These are phyloP conservation scores for Xerophyta viscosa DNA, from an alignment of 106 monocot genomes.

Conservation along the genomic window DNA sequence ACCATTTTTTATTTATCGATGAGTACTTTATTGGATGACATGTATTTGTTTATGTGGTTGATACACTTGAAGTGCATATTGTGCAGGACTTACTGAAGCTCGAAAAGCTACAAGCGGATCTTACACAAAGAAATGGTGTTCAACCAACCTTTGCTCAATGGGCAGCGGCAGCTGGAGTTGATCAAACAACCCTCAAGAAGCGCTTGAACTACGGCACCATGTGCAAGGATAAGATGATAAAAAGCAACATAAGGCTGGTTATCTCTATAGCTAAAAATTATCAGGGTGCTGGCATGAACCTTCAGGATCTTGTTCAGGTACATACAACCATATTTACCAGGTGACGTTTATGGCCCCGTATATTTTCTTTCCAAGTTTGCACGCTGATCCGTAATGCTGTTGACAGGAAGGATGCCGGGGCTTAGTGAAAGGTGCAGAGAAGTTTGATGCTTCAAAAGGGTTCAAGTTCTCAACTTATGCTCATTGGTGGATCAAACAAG, in stretches of 20 bases:
- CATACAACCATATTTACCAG: not conserved
- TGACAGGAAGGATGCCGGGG: slow-evolving; percentile 89
- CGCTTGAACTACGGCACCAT: slow-evolving; percentile 50
- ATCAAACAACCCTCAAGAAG: slow-evolving; percentile 57
- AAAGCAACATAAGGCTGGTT: slow-evolving; percentile 91
- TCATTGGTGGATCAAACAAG: slow-evolving; percentile 98
- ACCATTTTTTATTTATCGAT: too few species aligned
- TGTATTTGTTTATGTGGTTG: too few species aligned
- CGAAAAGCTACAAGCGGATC: slow-evolving; percentile 60
- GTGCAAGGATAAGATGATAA: slow-evolving; percentile 95
- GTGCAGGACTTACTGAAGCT: slow-evolving; percentile 54
- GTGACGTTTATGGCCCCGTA: not conserved
- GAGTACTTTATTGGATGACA: too few species aligned
- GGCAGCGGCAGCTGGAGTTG: slow-evolving; percentile 67
- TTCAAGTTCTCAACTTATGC: slow-evolving; percentile 98
- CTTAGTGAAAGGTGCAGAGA: slow-evolving; percentile 80
- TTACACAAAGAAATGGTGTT: slow-evolving; percentile 48
- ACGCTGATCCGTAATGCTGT: slow-evolving; percentile 13
- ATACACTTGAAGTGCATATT: too few species aligned
- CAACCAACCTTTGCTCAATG: slow-evolving; percentile 80
- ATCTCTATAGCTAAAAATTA: slow-evolving; percentile 95
- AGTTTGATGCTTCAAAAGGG: slow-evolving; percentile 98
- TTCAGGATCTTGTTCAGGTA: slow-evolving; percentile 99
- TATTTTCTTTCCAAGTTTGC: not conserved
- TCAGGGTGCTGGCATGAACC: slow-evolving; percentile 72